phyloP scores from a whole-genome alignment of 257 asterid genomes.

The Handroanthus guayacan region DNA sequence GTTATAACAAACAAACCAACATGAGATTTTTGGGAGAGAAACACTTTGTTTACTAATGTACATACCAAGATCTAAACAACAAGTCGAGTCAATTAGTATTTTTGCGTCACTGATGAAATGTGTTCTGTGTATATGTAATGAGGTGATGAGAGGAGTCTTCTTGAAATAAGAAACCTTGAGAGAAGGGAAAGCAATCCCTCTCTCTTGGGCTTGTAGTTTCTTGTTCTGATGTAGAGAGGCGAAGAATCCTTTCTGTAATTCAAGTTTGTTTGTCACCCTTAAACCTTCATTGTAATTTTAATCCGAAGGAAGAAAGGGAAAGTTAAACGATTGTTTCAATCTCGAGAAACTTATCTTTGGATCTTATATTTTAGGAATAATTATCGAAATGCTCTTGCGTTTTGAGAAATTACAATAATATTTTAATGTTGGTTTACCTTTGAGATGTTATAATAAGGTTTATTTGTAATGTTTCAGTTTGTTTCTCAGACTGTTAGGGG shows the following conservation, averaged over 20 bases:
- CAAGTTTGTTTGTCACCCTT: background rate
- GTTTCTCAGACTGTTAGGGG: too few relatives aligned
- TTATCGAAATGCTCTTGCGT: too few relatives aligned
- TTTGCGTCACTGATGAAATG: background rate
- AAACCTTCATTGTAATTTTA: background rate
- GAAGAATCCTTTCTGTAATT: conserved; percentile 27
- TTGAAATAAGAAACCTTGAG: conserved; percentile 36
- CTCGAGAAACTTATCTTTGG: background rate
- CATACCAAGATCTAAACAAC: conserved; percentile 35
- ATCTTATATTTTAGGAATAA: background rate
- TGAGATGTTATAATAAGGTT: too few relatives aligned
- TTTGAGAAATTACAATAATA: too few relatives aligned
- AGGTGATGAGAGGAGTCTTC: conserved; percentile 32
- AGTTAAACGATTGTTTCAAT: background rate
- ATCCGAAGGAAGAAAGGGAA: background rate
- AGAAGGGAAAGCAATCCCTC: conserved; percentile 24
- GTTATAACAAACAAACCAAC: conserved; percentile 5
- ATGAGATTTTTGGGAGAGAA: conserved; percentile 34
- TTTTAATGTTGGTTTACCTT: too few relatives aligned
- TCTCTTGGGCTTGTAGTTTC: conserved; percentile 27
- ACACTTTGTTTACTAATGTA: conserved; percentile 39
- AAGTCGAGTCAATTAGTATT: background rate
- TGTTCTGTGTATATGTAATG: conserved; percentile 32
- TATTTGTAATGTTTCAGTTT: too few relatives aligned
- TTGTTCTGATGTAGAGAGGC: conserved; percentile 6